A percentile compares a stretch with the other conserved stretches of the same genome.
phyloP scores from a whole-genome alignment of 1,284 basidiomycete species.

The Phylloboletellus chloephorus region DNA sequence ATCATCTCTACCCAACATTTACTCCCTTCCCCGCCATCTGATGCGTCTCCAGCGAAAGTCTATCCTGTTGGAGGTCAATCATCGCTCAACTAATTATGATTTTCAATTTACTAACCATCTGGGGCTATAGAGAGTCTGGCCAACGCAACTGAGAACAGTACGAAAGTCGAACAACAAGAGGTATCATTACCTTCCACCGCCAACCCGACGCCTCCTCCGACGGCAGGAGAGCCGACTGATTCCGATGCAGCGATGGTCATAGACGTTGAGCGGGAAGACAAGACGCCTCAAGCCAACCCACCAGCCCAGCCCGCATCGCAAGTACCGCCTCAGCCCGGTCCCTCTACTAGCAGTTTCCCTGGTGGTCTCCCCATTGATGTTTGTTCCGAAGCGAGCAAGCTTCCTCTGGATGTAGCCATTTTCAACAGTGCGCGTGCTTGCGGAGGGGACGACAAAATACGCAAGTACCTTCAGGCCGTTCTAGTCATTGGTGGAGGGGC shows the following conservation, averaged over 20 bases:
- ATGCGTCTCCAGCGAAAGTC: slow-evolving; percentile 21
- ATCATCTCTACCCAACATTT: slow-evolving; percentile 81
- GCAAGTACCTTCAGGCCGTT: slow-evolving; percentile 85
- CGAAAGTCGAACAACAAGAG: slow-evolving; percentile 35
- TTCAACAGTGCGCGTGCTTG: slow-evolving; percentile 85
- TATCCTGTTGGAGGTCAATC: slow-evolving; percentile 21
- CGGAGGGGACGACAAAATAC: slow-evolving; percentile 84
- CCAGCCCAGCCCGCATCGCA: slow-evolving; percentile 17
- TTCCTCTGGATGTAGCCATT: slow-evolving; percentile 92
- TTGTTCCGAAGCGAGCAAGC: slow-evolving; percentile 79
- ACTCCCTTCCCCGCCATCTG: slow-evolving; percentile 36
- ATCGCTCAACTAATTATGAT: neutral
- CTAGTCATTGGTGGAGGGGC: slow-evolving; percentile 84
- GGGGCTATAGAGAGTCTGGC: slow-evolving; percentile 21
- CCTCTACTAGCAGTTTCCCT: slow-evolving; percentile 24
- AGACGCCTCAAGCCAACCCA: slow-evolving; percentile 27
- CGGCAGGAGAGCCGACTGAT: slow-evolving; percentile 20
- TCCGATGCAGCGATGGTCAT: slow-evolving; percentile 41
- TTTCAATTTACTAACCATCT: neutral
- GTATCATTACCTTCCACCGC: slow-evolving; percentile 31
- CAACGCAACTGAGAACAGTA: slow-evolving; percentile 22
- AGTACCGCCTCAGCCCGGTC: slow-evolving; percentile 18
- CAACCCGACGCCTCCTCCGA: slow-evolving; percentile 30
- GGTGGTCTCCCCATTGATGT: slow-evolving; percentile 60
- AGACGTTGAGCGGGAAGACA: slow-evolving; percentile 49